Evolutionary conservation across 176 grass and related monocot species (phyloP).

Genomic region (Oryza meridionalis): DNA sequence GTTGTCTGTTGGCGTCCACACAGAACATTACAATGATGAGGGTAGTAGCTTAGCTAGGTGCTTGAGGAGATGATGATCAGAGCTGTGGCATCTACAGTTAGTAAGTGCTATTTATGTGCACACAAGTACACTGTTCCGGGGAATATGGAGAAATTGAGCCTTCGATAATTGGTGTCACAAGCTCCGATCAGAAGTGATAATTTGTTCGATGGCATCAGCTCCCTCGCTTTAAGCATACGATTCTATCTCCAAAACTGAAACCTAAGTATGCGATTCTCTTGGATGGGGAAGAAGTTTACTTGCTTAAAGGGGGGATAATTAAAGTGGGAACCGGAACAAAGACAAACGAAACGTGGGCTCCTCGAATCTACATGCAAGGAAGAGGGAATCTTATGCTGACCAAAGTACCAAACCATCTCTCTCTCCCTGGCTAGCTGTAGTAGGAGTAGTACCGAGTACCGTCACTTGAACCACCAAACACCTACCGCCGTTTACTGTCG

Average conservation of each 20-base stretch:
- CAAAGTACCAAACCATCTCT: neutral
- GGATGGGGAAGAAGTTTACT: neutral
- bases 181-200: conserved; percentile 6
- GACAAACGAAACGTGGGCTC: conserved; percentile 38
- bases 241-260: conserved; percentile 33
- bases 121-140: neutral
- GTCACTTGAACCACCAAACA: neutral
- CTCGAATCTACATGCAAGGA: conserved; percentile 25
- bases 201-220: neutral
- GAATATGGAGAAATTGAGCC: neutral
- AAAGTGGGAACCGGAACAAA: conserved; percentile 40
- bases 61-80: neutral
- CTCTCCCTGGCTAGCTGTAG: neutral
- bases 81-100: neutral
- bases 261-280: conserved; percentile 42
- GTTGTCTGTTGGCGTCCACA: neutral
- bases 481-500: neutral
- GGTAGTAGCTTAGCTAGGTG: neutral
- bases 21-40: neutral
- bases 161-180: neutral
- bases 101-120: neutral
- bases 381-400: conserved; percentile 44
- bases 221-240: conserved; percentile 35
- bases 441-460: neutral
- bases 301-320: conserved; percentile 13